Conservation (phyloP, 305 asterid species). For the Rubia occidens region DNA sequence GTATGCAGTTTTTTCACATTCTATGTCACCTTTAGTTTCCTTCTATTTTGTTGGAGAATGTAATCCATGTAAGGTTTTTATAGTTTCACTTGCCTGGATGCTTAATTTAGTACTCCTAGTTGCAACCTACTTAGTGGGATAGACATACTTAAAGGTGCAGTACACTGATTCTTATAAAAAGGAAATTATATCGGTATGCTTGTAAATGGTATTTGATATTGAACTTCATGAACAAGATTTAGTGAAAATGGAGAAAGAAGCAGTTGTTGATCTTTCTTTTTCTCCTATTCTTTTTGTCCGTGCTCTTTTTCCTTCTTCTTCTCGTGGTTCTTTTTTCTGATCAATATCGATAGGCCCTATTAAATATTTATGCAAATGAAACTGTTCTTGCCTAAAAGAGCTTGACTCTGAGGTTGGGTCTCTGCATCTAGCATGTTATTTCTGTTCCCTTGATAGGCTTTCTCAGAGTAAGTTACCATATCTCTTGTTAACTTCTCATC, state of each 20-base stretch:
- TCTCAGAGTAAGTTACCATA: background rate
- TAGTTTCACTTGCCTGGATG: background rate
- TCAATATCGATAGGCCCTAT: background rate
- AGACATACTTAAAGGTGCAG: background rate
- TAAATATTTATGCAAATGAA: background rate
- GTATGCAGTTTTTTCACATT: constrained; percentile 32
- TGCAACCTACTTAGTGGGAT: constrained; percentile 7
- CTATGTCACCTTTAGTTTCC: constrained; percentile 1
- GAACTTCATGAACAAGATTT: background rate
- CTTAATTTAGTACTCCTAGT: background rate
- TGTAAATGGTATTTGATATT: background rate
- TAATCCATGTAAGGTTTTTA: background rate
- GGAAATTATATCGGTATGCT: background rate
- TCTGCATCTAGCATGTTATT: background rate
- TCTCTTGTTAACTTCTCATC: background rate
- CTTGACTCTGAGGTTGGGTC: background rate
- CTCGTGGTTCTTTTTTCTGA: background rate
- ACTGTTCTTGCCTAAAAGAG: background rate
- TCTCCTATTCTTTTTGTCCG: background rate
- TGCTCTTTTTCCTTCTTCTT: background rate
- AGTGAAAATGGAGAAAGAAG: background rate
- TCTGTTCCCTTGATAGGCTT: background rate
- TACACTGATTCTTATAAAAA: background rate
- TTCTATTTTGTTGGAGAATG: background rate
- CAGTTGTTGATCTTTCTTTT: background rate